A percentile compares a stretch with the other conserved stretches of the same genome.
Conservation (phyloP, 2,329 filamentous ascomycete species). For the Verticillium longisporum region DNA sequence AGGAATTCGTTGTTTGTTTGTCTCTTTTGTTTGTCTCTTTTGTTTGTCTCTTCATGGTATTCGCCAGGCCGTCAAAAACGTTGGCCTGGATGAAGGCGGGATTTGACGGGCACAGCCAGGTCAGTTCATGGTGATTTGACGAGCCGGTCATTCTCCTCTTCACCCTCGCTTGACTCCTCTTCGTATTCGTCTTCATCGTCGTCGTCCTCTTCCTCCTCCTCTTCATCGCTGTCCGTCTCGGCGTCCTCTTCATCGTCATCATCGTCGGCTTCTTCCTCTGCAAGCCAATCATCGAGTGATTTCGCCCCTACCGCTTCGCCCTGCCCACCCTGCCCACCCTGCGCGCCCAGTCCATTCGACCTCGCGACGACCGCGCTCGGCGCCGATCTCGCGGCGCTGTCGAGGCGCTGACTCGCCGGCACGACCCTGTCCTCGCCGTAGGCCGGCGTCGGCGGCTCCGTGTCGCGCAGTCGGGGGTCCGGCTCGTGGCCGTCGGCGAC, state of each 20-base stretch:
- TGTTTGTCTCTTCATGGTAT: background rate
- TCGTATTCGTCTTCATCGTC: constrained; percentile 39
- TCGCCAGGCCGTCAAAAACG: too few relatives aligned
- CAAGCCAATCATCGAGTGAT: constrained; percentile 89
- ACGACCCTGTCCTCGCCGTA: constrained; percentile 35
- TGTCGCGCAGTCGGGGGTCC: constrained; percentile 63
- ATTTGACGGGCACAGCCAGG: too few relatives aligned
- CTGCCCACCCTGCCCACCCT: too few relatives aligned
- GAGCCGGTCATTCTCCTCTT: constrained; percentile 29
- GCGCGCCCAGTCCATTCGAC: constrained; percentile 35
- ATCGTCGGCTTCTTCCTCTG: constrained; percentile 58
- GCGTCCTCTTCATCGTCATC: constrained; percentile 47
- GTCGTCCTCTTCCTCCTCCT: constrained; percentile 43
- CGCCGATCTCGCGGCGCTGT: constrained; percentile 40
- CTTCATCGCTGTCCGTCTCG: constrained; percentile 31
- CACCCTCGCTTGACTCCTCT: constrained; percentile 39
- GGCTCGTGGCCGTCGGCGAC: constrained; percentile 75
- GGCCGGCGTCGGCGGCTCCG: constrained; percentile 30
- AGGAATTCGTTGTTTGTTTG: background rate
- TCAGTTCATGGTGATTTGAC: constrained; percentile 24
- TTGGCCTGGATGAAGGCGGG: too few relatives aligned
- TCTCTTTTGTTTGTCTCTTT: background rate
- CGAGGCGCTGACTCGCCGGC: constrained; percentile 58
- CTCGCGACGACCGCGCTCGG: constrained; percentile 22
- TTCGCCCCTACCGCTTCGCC: constrained; percentile 46